Evolutionary conservation across 2,329 filamentous ascomycete species (phyloP).

Genomic region (Fusarium virguliforme): DNA sequence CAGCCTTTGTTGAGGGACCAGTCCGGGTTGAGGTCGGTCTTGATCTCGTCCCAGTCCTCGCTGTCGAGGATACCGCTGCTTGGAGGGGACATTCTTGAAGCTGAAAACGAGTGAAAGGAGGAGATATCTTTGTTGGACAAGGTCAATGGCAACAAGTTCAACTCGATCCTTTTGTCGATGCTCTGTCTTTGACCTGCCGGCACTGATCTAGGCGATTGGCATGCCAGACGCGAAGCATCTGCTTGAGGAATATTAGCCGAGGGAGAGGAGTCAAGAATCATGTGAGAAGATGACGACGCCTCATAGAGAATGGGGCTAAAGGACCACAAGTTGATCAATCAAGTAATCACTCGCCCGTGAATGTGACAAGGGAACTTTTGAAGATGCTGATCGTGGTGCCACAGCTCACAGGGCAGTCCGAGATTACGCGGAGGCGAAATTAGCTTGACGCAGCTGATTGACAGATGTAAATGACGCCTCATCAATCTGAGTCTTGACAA

Average conservation of each 20-base stretch:
- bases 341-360: neutral
- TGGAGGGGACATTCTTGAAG: conserved; percentile 52
- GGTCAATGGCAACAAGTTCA: conserved; percentile 2
- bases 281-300: conserved; percentile 34
- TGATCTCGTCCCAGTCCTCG: conserved; percentile 56
- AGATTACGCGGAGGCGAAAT: conserved; percentile 14
- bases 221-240: conserved; percentile 18
- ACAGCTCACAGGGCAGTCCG: neutral
- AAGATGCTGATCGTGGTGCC: conserved; percentile 2
- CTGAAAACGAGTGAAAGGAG: no score
- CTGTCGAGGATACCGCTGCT: conserved; percentile 55
- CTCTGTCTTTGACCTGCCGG: conserved; percentile 19
- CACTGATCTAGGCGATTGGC: conserved; percentile 1
- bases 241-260: conserved; percentile 29
- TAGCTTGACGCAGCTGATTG: neutral
- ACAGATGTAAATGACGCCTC: conserved; percentile 25
- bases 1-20: conserved; percentile 44
- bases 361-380: conserved; percentile 35
- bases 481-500: conserved; percentile 16
- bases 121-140: neutral
- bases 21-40: conserved; percentile 41
- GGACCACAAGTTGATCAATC: neutral
- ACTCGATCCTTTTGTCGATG: conserved; percentile 18
- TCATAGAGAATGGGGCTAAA: conserved; percentile 12
- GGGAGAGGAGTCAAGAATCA: conserved; percentile 27